Evolutionary conservation across 371 early-diverging fungal species (phyloP), one percentile per base, ranked within the genome.

Genomic region (Mortierella polycephala): DNA sequence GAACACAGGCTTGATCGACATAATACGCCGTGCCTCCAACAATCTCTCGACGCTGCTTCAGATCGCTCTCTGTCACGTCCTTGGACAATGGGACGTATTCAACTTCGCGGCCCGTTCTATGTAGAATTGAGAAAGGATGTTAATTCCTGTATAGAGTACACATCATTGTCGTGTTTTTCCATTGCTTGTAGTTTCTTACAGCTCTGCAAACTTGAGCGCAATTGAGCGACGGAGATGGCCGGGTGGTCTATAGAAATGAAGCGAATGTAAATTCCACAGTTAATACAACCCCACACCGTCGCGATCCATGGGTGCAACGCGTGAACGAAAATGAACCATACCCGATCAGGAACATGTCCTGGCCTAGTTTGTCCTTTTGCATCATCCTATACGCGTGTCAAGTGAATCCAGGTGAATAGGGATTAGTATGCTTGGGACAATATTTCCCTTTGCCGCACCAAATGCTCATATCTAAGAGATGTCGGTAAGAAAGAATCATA

Each of bases 21-120:
- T 92, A 92, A 52, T 85, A 89, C 0, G 93, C 92, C 1, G 91
- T 91, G 2, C 91, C 92, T 20, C 86, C 84, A 14, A 82, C 79
- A 45, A 95, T 89, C 70, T 95, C 96, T 39, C 95, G 88, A 45
- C 96, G 87, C 71, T 94, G 95, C 70, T 95, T 95, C 44, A 95
- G 81, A 68, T 95, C 96, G 1, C 90, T 87, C 81, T 94, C 92
- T 1, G 92, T 90, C 11, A 90, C 90, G 82, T 95, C 96, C 66
- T 91, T 90, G 50, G 91, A 90, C 55, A 95, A 76, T 12, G 92
- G 84, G 3, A 95, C 89, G 70, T 93, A 95, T 76, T 95, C 95
- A 50, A 93, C 88, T 66, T 89, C 90, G 9, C 90, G 84, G 45
- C 83, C 75, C 10, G 89, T 84, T 40, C 83, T 67, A 68, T 47